Base-by-base conservation (phyloP, 75 land plant species). In the Gnetum montanum region DNA sequence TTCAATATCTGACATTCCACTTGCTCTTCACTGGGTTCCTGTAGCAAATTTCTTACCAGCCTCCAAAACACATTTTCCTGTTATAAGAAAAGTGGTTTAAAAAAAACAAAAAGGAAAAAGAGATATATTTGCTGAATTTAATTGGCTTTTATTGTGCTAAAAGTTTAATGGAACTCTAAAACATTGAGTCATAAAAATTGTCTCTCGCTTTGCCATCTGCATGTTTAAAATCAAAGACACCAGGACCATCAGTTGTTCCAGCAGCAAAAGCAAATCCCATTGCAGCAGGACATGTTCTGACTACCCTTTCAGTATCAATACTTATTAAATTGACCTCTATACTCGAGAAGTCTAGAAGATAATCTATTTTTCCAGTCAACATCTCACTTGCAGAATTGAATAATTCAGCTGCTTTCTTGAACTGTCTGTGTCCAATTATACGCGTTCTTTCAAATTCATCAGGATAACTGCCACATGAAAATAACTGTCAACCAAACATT, bases 201-300 rank as follows among this genome's bases (percentile, higher is more conserved):
- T 20, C 28, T 36, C 57, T 58, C 20, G 76, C 90, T 73, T 78
- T 29, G 20, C 46, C 72, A 75, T 84, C 95, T 19, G 96, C 98
- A 73, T 92, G 98, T 62, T 76, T 80, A 64, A 93, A 93, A 64
- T 85, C 86, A 73, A 93, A 93, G 26, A 96, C 98, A 51, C 98
- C 98, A 43, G 96, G 98, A 11, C 98, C 98, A 76, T 93, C 98
- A 31, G 96, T 93, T 8, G 98, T 93, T 60, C 98, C 98, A 11
- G 98, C 98, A 54, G 98, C 98, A 75, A 93, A 93, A 52, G 80
- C 80, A 62, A 82, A 93, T 8, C 98, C 98, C 81, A 93, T 80
- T 33, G 98, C 96, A 52, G 98, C 90, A 41, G 98, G 96, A 43
- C 98, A 93, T 47, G 96, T 93, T 69, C 69, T 72, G 26, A 79